Conservation (phyloP, 305 asterid genomes). For the Fraxinus velutina region DNA sequence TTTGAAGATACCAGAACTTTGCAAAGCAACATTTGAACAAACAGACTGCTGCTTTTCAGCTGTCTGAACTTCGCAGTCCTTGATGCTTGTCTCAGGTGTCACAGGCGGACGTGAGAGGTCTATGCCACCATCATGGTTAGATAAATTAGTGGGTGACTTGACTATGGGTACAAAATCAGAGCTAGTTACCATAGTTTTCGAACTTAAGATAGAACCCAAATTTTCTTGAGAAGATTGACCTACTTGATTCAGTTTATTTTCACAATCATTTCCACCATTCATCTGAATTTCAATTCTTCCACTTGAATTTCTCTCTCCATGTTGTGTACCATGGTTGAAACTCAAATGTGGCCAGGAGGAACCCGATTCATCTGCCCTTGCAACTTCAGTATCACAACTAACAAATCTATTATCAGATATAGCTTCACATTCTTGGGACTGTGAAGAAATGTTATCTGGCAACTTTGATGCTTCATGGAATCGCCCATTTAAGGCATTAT, state of each 20-base stretch:
- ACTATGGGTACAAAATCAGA: background rate
- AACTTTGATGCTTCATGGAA: conserved; percentile 47
- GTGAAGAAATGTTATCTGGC: conserved; percentile 34
- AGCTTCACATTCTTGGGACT: conserved; percentile 36
- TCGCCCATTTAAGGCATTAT: conserved; percentile 58
- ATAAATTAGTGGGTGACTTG: background rate
- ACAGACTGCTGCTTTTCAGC: background rate
- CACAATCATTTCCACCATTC: conserved; percentile 16
- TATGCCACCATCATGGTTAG: background rate
- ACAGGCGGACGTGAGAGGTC: conserved; percentile 8
- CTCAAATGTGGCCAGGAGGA: conserved; percentile 23
- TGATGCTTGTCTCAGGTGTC: background rate
- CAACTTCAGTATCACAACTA: conserved; percentile 23
- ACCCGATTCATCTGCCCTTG: conserved; percentile 38
- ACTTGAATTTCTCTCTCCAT: conserved; percentile 15
- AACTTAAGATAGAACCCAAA: background rate
- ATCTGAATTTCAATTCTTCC: conserved; percentile 20
- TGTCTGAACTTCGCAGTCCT: background rate
- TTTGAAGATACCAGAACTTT: background rate
- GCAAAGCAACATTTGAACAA: background rate
- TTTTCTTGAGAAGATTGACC: conserved; percentile 34
- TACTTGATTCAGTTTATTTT: conserved; percentile 16
- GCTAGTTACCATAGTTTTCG: background rate
- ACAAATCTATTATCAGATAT: conserved; percentile 24
- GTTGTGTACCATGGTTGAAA: conserved; percentile 5